A percentile compares a stretch with the other conserved stretches of the same genome.
Evolutionary conservation across 1,284 basidiomycete genomes (phyloP).

Genomic region (Farysia itapuensis): DNA sequence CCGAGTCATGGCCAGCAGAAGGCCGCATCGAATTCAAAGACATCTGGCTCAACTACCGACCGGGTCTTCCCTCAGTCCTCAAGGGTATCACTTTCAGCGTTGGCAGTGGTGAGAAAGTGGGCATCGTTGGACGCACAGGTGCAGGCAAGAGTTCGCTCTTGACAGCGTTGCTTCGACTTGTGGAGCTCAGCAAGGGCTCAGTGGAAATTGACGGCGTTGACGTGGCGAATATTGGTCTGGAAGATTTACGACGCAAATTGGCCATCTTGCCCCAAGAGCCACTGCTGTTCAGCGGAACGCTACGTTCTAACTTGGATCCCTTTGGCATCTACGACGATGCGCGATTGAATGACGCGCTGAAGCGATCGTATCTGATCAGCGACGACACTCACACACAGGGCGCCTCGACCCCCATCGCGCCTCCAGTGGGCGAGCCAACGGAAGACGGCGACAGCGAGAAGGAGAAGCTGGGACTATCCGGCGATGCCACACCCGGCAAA

Average conservation of each 20-base stretch:
- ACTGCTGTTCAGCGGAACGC: slow-evolving; percentile 59
- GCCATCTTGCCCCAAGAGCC: slow-evolving; percentile 58
- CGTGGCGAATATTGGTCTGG: slow-evolving; percentile 63
- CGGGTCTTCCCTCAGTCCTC: slow-evolving; percentile 63
- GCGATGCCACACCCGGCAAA: slow-evolving; percentile 12
- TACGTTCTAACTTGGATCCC: slow-evolving; percentile 61
- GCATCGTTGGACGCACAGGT: slow-evolving; percentile 64
- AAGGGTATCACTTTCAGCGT: slow-evolving; percentile 62
- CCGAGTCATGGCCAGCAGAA: slow-evolving; percentile 52
- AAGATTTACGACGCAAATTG: slow-evolving; percentile 53
- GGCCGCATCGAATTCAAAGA: slow-evolving; percentile 57
- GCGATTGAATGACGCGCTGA: slow-evolving; percentile 57
- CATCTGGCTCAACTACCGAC: slow-evolving; percentile 63
- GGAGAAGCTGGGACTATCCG: slow-evolving; percentile 8
- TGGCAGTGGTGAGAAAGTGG: slow-evolving; percentile 64
- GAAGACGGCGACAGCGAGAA: slow-evolving; percentile 24
- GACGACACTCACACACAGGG: slow-evolving; percentile 37
- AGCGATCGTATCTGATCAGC: slow-evolving; percentile 56
- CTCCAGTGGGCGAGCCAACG: slow-evolving; percentile 11
- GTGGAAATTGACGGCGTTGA: slow-evolving; percentile 74
- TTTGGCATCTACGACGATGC: slow-evolving; percentile 59
- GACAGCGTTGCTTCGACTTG: slow-evolving; percentile 71
- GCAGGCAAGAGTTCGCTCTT: slow-evolving; percentile 75
- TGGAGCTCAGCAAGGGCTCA: slow-evolving; percentile 68
- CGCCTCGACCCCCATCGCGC: slow-evolving; percentile 11